These are phyloP conservation scores for Umbelopsis sp. DNA, from an alignment of 192 early-diverging fungal species.

Conservation along the genomic window DNA sequence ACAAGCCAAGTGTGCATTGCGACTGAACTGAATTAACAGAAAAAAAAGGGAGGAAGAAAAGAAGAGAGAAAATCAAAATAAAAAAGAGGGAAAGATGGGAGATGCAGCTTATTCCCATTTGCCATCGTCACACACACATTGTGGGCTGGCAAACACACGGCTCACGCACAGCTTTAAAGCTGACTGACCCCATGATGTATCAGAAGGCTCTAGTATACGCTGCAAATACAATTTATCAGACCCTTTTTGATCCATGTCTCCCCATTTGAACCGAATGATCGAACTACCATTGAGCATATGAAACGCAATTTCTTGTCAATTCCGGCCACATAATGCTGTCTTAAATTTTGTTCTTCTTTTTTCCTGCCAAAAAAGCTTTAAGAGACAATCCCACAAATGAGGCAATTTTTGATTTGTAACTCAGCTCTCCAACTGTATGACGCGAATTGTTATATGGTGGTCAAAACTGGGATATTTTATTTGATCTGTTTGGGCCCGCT, in stretches of 20 bases:
- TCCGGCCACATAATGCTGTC: too few relatives aligned
- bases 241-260: background rate
- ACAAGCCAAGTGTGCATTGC: constrained; percentile 21
- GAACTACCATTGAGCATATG: background rate
- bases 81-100: background rate
- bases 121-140: constrained; percentile 10
- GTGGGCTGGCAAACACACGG: too few relatives aligned
- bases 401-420: too few relatives aligned
- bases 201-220: background rate
- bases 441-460: background rate
- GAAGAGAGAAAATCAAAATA: constrained; percentile 7
- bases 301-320: too few relatives aligned
- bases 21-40: background rate
- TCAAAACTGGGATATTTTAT: background rate
- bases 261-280: background rate
- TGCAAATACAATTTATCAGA: background rate
- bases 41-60: background rate
- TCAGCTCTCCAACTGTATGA: too few relatives aligned
- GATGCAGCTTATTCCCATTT: background rate
- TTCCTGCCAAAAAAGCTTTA: background rate
- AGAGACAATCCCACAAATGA: too few relatives aligned
- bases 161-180: constrained; percentile 11
- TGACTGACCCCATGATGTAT: constrained; percentile 23
- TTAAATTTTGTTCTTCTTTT: background rate
- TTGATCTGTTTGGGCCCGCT: too few relatives aligned